phyloP scores from a whole-genome alignment of 1,284 basidiomycete genomes.

The Inonotus hispidus region DNA sequence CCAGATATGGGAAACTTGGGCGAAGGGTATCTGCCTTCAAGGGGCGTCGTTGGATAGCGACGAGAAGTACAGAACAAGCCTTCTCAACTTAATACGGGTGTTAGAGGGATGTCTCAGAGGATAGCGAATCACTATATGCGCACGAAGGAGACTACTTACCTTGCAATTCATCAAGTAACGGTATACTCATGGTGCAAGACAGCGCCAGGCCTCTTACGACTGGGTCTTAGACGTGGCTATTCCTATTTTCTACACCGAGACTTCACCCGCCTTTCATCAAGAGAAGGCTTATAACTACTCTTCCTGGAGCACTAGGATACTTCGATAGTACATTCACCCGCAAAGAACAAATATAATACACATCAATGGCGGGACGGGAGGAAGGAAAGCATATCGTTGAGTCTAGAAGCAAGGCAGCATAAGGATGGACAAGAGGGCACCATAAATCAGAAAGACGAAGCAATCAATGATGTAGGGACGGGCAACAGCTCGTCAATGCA shows the following conservation, averaged over 20 bases:
- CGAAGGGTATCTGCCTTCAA: slow-evolving; percentile 1
- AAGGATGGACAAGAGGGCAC: background rate
- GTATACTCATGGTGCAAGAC: no score
- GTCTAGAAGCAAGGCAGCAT: background rate
- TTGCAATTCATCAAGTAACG: no score
- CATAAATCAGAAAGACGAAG: background rate
- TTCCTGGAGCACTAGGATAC: background rate
- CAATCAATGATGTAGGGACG: background rate
- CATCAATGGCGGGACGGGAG: background rate
- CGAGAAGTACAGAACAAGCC: background rate
- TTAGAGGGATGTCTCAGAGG: no score
- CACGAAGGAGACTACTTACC: no score
- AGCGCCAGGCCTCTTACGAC: no score
- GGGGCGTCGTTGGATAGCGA: background rate
- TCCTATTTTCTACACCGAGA: background rate
- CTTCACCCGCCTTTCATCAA: background rate
- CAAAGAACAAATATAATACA: background rate
- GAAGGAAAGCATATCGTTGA: background rate
- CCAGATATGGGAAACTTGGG: slow-evolving; percentile 13
- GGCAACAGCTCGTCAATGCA: background rate
- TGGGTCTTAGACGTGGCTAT: no score
- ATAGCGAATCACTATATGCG: no score
- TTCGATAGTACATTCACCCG: background rate
- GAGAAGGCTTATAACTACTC: background rate
- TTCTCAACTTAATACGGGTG: no score